A percentile compares a stretch with the other conserved stretches of the same genome.
These are phyloP conservation scores for Nemania sp. DNA, from an alignment of 2,329 filamentous ascomycete genomes.

Conservation along the genomic window DNA sequence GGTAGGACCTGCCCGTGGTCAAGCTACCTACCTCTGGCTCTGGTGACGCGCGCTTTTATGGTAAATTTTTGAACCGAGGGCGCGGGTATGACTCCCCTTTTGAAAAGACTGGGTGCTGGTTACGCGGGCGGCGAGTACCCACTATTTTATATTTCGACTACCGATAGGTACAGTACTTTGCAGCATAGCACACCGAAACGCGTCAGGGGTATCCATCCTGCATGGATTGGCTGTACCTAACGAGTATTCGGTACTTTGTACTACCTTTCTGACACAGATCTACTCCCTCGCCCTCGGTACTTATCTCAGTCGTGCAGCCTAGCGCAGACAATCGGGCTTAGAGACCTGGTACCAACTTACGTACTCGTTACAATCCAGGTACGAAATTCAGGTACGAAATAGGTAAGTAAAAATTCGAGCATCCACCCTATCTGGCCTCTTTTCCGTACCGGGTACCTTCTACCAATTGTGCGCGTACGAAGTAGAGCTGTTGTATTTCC, in stretches of 20 bases:
- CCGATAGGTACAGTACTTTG: background rate
- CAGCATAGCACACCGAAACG: slow-evolving; percentile 28
- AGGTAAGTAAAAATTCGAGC: too few species aligned
- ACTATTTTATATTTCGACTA: slow-evolving; percentile 38
- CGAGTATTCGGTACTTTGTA: background rate
- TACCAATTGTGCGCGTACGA: too few species aligned
- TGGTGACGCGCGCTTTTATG: slow-evolving; percentile 25
- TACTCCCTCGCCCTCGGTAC: background rate
- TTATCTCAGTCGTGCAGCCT: background rate
- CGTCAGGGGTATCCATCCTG: slow-evolving; percentile 32
- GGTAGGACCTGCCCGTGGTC: background rate
- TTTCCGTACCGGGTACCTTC: too few species aligned
- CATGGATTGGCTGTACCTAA: background rate
- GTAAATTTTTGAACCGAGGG: slow-evolving; percentile 16
- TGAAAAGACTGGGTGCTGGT: slow-evolving; percentile 26
- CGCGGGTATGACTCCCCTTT: slow-evolving; percentile 20
- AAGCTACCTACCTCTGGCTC: slow-evolving; percentile 27
- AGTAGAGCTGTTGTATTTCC: too few species aligned
- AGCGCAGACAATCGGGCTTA: too few species aligned
- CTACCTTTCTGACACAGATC: too few species aligned
- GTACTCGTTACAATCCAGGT: too few species aligned
- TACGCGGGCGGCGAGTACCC: slow-evolving; percentile 36
- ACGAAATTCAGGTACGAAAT: too few species aligned
- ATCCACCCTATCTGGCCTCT: too few species aligned
- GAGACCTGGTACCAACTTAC: too few species aligned